Base-by-base conservation (phyloP, 2,329 filamentous ascomycete genomes). In the Colletotrichum brevisporum region DNA sequence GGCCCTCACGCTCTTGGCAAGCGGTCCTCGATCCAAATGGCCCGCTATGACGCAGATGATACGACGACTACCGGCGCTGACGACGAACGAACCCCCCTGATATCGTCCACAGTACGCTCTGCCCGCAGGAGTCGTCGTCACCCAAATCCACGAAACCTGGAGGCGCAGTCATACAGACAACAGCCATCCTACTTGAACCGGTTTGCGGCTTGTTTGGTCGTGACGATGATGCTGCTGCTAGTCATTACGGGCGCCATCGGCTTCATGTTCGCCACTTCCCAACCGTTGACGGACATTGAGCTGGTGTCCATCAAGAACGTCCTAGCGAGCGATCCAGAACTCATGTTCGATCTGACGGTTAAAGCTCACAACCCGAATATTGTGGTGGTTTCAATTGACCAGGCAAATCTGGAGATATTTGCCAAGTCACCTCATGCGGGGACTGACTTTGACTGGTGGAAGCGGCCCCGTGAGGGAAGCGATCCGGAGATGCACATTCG, bases 281-380 rank as follows among this genome's bases (percentile, higher is more conserved):
- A 97, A 76, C 93, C 95, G 6, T 87, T 99, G 55, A 88, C 89
- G 27, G 90, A 93, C 72, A 92, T 98, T 67, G 86, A 92, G 72
- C 89, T 98, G 52, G 84, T 92, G 63, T 91, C 91, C 71, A 94
- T 99, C 73, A 90, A 92, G 74, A 97, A 97, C 73, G 94, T 99
- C 26, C 88, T 98, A 56, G 95, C 95, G 2, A 97, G 94, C 74
- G 94, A 97, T 79, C 94, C 97, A 78, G 95, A 98, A 78, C 87
- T 99, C 50, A 97, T 99, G 89, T 88, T 98, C 75, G 95, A 99
- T 79, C 83, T 99, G 56, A 90, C 93, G 21, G 94, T 99, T 69
- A 90, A 90, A 73, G 96, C 95, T 0, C 86, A 95, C 74, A 99
- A 99, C 77, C 95, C 95, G 1, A 99, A 98, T 74, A 90, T 98